Evolutionary conservation across 2,329 filamentous ascomycete genomes (phyloP).

Genomic region (Leptoxyphium fumago): DNA sequence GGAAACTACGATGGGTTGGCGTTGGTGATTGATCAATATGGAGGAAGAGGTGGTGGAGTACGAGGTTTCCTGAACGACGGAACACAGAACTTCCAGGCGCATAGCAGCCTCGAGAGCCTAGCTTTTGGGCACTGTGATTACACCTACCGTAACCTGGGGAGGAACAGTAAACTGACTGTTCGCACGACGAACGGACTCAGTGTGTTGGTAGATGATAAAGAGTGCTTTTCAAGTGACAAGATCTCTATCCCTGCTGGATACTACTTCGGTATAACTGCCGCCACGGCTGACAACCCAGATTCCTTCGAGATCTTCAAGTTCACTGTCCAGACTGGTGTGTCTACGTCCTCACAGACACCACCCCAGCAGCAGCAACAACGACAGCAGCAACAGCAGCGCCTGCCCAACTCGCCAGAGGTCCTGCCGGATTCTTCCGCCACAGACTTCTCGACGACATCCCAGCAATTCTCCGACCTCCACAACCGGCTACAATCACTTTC

Average conservation of each 20-base stretch:
- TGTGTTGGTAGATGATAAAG: constrained; percentile 63
- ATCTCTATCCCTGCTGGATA: constrained; percentile 66
- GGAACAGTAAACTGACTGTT: constrained; percentile 65
- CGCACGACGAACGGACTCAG: constrained; percentile 52
- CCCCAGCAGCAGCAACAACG: constrained; percentile 19
- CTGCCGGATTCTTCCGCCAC: constrained; percentile 21
- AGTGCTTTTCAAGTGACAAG: constrained; percentile 72
- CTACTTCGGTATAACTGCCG: constrained; percentile 73
- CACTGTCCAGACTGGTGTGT: constrained; percentile 45
- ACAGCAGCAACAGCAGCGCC: constrained; percentile 2
- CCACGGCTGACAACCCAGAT: constrained; percentile 80
- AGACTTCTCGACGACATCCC: constrained; percentile 27
- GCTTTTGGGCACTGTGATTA: constrained; percentile 91
- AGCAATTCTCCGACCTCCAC: constrained; percentile 73
- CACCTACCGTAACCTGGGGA: constrained; percentile 78
- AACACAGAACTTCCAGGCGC: constrained; percentile 58
- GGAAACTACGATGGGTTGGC: constrained; percentile 81
- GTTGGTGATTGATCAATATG: constrained; percentile 71
- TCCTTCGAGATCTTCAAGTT: constrained; percentile 90
- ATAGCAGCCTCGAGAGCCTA: constrained; percentile 64
- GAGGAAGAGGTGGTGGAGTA: constrained; percentile 63
- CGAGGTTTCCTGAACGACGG: constrained; percentile 93
- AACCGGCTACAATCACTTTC: constrained; percentile 62
- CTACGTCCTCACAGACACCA: constrained; percentile 9
- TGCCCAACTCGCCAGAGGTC: constrained; percentile 20